Conservation (phyloP, 257 asterid genomes). For the Ehretia macrophylla region DNA sequence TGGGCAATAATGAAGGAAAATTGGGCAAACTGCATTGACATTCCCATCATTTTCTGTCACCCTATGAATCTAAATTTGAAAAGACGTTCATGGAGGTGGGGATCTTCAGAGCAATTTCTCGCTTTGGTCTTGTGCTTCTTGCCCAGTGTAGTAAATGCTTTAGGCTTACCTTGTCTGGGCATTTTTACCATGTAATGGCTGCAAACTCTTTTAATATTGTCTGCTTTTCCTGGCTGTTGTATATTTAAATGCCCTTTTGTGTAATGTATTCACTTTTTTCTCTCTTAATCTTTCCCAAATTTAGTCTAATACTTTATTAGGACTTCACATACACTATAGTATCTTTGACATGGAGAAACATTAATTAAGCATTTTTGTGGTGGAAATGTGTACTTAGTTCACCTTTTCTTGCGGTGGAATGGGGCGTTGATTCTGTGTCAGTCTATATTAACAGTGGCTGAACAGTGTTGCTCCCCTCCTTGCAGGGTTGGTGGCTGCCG, state of each 20-base stretch:
- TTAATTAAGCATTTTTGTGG: not conserved
- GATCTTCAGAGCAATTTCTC: constrained; percentile 12
- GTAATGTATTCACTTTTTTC: not conserved
- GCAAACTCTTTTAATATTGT: constrained; percentile 16
- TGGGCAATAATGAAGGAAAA: constrained; percentile 23
- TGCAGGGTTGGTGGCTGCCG: constrained; percentile 18
- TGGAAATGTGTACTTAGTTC: not conserved
- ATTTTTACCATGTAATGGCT: constrained; percentile 29
- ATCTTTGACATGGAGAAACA: not conserved
- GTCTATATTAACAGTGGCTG: not conserved
- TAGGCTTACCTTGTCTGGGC: constrained; percentile 24
- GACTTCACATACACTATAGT: not conserved
- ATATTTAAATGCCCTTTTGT: constrained; percentile 9
- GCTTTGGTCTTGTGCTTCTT: not conserved
- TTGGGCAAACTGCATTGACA: constrained; percentile 19
- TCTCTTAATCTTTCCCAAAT: not conserved
- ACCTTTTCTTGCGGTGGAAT: not conserved
- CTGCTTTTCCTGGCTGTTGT: constrained; percentile 14
- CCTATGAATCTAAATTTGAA: constrained; percentile 42
- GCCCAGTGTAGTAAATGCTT: not conserved
- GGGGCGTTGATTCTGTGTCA: not conserved
- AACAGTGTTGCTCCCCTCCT: constrained; percentile 12
- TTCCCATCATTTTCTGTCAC: constrained; percentile 30
- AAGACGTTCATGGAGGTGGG: constrained; percentile 65
- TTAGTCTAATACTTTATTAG: constrained; percentile 2